These are phyloP conservation scores for Spergularia marina DNA, from an alignment of 148 eudicot genomes.

Conservation along the genomic window DNA sequence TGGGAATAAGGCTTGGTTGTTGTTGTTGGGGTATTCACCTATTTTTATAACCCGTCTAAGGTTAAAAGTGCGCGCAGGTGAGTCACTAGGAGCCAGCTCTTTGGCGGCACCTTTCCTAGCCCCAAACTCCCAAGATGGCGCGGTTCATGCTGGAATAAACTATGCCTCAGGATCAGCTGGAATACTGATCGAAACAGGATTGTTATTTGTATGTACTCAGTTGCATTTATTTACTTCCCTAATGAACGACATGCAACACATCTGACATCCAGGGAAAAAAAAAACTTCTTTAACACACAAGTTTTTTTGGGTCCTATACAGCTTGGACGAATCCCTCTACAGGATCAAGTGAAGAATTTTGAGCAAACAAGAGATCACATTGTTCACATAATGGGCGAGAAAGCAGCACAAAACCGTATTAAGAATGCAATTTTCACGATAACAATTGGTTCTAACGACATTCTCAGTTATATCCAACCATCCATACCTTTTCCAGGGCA, in stretches of 20 bases:
- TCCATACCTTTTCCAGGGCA: constrained; percentile 39
- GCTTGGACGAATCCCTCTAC: constrained; percentile 54
- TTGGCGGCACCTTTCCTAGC: constrained; percentile 53
- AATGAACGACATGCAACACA: not conserved
- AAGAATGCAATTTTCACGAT: constrained; percentile 45
- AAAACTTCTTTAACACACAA: not conserved
- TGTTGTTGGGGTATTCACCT: too few species aligned
- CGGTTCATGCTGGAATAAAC: constrained; percentile 41
- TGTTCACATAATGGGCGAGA: constrained; percentile 42
- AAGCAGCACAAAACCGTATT: constrained; percentile 24
- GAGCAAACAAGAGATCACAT: constrained; percentile 45
- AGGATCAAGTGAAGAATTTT: constrained; percentile 46
- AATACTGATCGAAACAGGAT: constrained; percentile 52
- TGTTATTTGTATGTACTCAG: constrained; percentile 39
- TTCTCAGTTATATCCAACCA: constrained; percentile 51
- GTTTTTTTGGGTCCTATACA: constrained; percentile 16
- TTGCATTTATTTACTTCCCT: not conserved
- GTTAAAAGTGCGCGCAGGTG: constrained; percentile 29
- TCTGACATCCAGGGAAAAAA: not conserved
- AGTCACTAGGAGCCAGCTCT: constrained; percentile 50
- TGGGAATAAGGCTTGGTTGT: too few species aligned
- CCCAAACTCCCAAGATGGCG: constrained; percentile 35
- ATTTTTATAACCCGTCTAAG: not conserved
- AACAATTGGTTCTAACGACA: constrained; percentile 60
- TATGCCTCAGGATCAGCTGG: constrained; percentile 76